Base-by-base conservation (phyloP, 139 green algal species). In the Astrephomene gubernaculifera region DNA sequence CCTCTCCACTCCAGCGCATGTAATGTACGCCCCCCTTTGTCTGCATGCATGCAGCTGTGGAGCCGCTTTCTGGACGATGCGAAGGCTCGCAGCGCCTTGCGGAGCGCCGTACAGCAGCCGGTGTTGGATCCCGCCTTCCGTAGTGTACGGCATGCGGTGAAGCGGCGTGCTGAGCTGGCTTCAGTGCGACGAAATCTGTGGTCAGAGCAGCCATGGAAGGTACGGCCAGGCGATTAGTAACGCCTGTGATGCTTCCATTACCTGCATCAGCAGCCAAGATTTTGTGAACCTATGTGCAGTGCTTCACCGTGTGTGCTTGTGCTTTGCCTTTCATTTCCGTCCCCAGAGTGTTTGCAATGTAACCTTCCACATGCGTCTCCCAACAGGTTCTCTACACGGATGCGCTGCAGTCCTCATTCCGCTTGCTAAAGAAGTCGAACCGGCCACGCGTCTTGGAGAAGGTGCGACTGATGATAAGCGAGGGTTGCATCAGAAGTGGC, bases 51-150 rank as follows among this genome's bases (percentile, higher is more conserved):
- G 44, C 44, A 78, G 70, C 44, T 78, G 70, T 61, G 29, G 43
- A 9, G 7, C 10, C 6, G 38, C 43, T 63, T 78, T 43, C 43
- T 78, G 70, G 70, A 78, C 1, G n/a, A 78, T 12, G 70, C 70
- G 14, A 1, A 4, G 29, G 0, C 8, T 1, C 70, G 70, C 10
- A 43, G 70, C 3, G 29, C 61, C 43, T 43, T 78, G 70, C 43
- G 41, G 12, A 7, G 24, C 8, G 68, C 68, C 1, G 39, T 25
- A 4, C 25, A 57, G 39, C 41, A 94, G 83, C 54, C 87, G 87
- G 0, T 86, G 89, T 35, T 36, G 45, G 27, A 88, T 81, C n/a
- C n/a, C n/a, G n/a, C n/a, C n/a, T n/a, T n/a, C n/a, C n/a, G n/a
- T n/a, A n/a, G n/a, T n/a, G n/a, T n/a, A n/a, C n/a, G n/a, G n/a